Evolutionary conservation across 2,329 filamentous ascomycete genomes (phyloP).

Genomic region (Aspergillus flavus): DNA sequence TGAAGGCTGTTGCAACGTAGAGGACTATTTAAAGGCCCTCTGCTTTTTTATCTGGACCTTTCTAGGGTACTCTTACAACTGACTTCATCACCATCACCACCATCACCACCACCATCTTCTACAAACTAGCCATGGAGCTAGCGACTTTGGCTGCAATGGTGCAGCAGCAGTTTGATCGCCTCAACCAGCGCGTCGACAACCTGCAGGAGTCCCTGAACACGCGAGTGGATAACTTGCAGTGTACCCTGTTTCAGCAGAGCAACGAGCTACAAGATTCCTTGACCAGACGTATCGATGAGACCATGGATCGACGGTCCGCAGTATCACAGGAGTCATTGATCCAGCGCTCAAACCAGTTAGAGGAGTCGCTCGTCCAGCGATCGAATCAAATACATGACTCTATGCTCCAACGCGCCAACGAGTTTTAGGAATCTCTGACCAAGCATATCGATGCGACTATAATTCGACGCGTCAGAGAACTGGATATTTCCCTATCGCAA

Average conservation of each 20-base stretch:
- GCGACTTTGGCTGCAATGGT: background rate
- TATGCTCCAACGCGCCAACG: background rate
- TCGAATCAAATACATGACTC: background rate
- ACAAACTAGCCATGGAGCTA: background rate
- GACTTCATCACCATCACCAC: background rate
- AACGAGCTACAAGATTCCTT: background rate
- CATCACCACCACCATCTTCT: background rate
- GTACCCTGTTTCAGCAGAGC: background rate
- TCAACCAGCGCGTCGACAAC: background rate
- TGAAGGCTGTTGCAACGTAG: background rate
- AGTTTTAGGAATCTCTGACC: background rate
- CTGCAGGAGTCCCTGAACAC: background rate
- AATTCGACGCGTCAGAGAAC: background rate
- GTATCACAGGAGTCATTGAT: background rate
- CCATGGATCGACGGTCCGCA: background rate
- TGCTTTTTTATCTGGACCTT: background rate
- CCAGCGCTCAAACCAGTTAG: background rate
- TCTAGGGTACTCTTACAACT: too few relatives aligned
- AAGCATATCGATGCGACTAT: background rate
- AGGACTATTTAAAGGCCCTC: background rate
- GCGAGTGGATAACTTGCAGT: background rate
- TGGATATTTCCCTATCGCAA: too few relatives aligned
- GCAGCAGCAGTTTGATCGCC: background rate
- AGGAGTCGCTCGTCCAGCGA: background rate
- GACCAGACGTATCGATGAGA: background rate